Percentiles rank a stretch among this genome's conserved stretches.
These are phyloP conservation scores for Cyclocybe aegerita DNA, from an alignment of 768 basidiomycete species.

Conservation along the genomic window DNA sequence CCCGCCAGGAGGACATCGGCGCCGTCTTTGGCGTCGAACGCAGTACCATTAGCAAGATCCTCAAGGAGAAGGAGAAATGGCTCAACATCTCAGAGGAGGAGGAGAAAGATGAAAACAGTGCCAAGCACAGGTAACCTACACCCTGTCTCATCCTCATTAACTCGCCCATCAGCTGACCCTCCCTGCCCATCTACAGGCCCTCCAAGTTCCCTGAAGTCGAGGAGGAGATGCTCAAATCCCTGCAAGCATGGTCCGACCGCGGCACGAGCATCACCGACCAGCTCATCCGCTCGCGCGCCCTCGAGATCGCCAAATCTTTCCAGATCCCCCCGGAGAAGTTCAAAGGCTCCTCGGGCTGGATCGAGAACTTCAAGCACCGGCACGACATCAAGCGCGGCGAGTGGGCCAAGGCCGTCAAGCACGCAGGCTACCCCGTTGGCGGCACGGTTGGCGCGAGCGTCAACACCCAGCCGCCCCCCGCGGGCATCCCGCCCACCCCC, in stretches of 20 bases:
- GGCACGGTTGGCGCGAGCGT: conserved; percentile 6
- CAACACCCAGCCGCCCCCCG: background rate
- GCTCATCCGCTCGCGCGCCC: conserved; percentile 62
- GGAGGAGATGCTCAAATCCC: conserved; percentile 56
- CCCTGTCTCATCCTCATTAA: background rate
- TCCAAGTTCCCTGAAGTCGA: conserved; percentile 85
- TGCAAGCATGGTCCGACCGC: conserved; percentile 50
- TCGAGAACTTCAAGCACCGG: conserved; percentile 89
- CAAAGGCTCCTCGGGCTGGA: conserved; percentile 91
- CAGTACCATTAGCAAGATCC: conserved; percentile 92
- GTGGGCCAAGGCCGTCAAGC: conserved; percentile 28
- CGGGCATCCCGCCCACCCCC: background rate
- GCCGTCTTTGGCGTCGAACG: conserved; percentile 76
- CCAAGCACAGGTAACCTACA: conserved; percentile 64
- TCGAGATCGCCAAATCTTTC: conserved; percentile 57
- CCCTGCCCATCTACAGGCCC: conserved; percentile 47
- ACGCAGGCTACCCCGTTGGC: conserved; percentile 4
- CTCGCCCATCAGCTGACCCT: background rate
- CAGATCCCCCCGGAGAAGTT: conserved; percentile 49
- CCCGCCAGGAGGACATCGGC: conserved; percentile 85
- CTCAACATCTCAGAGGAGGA: conserved; percentile 53
- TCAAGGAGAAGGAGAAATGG: conserved; percentile 85
- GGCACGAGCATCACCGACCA: conserved; percentile 61
- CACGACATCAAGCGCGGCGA: conserved; percentile 71
- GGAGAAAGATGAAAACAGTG: conserved; percentile 54